phyloP scores from a whole-genome alignment of 1,284 basidiomycete species.

The Tilletia setariae region DNA sequence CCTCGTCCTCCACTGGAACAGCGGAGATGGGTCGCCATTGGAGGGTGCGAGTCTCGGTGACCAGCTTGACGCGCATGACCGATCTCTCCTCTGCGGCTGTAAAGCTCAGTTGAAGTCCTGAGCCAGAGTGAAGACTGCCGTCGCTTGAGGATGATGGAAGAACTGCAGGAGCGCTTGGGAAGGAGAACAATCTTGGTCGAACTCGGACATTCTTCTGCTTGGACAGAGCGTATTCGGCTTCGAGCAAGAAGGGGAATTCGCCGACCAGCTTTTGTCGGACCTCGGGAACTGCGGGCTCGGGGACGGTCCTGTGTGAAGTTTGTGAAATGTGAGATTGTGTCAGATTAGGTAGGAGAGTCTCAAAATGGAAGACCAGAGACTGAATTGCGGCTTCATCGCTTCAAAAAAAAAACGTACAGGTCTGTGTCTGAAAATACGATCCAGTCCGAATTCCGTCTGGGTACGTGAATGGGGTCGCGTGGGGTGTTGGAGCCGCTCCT shows the following conservation, averaged over 20 bases:
- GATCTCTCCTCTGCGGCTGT: neutral
- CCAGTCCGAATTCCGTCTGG: neutral
- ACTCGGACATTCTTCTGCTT: neutral
- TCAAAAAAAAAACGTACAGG: neutral
- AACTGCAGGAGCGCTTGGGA: neutral
- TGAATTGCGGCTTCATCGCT: too few species aligned
- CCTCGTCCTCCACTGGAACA: neutral
- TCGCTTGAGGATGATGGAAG: neutral
- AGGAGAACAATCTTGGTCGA: neutral
- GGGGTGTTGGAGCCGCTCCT: too few species aligned
- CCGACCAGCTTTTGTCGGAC: slow-evolving; percentile 3
- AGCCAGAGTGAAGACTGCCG: neutral
- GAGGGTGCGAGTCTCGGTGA: neutral
- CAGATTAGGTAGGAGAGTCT: neutral
- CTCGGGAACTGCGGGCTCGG: neutral
- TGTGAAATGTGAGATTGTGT: neutral
- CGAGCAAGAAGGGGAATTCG: slow-evolving; percentile 9
- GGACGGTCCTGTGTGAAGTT: neutral
- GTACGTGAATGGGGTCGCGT: neutral
- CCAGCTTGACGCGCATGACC: slow-evolving; percentile 10
- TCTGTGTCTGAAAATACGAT: neutral
- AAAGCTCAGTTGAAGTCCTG: neutral
- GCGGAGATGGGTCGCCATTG: neutral
- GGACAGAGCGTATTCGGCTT: slow-evolving; percentile 1
- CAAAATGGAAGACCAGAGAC: too few species aligned